Evolutionary conservation across 2,329 filamentous ascomycete species (phyloP).

Genomic region (Dactylonectria macrodidyma): DNA sequence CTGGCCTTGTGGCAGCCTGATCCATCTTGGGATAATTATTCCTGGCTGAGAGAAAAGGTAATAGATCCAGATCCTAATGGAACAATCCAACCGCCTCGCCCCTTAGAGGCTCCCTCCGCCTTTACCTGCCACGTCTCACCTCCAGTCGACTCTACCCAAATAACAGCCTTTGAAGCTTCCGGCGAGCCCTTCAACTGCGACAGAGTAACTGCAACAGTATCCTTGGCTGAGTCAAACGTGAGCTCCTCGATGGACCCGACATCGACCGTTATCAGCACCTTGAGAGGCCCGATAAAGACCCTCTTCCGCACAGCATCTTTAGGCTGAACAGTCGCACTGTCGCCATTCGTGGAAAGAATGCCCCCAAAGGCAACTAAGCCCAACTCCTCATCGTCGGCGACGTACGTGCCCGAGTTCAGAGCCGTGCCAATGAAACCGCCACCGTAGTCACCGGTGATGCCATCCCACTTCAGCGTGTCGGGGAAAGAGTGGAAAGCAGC

Average conservation of each 20-base stretch:
- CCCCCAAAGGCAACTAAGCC: constrained; percentile 68
- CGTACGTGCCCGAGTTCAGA: constrained; percentile 65
- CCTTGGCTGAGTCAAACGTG: constrained; percentile 45
- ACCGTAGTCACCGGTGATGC: constrained; percentile 71
- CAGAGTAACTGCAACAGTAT: constrained; percentile 44
- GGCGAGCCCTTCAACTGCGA: constrained; percentile 49
- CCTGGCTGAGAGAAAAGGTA: constrained; percentile 18
- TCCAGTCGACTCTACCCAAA: constrained; percentile 55
- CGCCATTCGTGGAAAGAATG: constrained; percentile 47
- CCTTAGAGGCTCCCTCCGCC: constrained; percentile 3
- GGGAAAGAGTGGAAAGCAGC: constrained; percentile 72
- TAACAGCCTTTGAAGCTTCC: constrained; percentile 46
- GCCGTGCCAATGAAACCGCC: constrained; percentile 67
- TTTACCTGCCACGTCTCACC: constrained; percentile 27
- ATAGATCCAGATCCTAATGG: constrained; percentile 10
- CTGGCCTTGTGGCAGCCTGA: not conserved
- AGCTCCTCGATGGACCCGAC: constrained; percentile 60
- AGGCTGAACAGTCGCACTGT: constrained; percentile 54
- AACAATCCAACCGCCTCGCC: constrained; percentile 43
- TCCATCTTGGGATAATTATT: not conserved
- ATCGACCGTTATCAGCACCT: constrained; percentile 58
- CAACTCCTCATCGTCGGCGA: constrained; percentile 60
- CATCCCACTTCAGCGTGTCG: constrained; percentile 69
- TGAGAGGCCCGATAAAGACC: constrained; percentile 64
- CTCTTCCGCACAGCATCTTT: constrained; percentile 63